phyloP scores from a whole-genome alignment of 805 yeast genomes.

The Kazachstania martiniae region DNA sequence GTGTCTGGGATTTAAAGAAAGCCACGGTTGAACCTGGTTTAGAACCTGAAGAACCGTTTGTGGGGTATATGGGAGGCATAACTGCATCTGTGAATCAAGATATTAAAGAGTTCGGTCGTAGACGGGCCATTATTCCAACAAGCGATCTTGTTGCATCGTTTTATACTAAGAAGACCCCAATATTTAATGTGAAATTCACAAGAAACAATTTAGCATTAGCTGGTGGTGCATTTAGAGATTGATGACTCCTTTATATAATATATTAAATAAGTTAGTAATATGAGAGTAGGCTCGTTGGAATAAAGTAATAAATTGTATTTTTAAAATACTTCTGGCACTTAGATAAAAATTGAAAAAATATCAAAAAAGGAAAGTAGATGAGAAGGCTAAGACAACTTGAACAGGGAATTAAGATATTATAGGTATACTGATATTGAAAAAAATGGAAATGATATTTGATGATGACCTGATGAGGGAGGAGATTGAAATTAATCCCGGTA shows the following conservation, averaged over 20 bases:
- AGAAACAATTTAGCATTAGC: conserved; percentile 84
- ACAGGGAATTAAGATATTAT: background rate
- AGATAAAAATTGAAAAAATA: too few species aligned
- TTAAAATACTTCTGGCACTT: too few species aligned
- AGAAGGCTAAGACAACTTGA: too few species aligned
- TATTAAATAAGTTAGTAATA: too few species aligned
- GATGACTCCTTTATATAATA: too few species aligned
- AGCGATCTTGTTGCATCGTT: conserved; percentile 88
- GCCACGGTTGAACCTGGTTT: conserved; percentile 73
- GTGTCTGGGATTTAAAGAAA: conserved; percentile 92
- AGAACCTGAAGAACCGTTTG: conserved; percentile 59
- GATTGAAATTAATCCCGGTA: too few species aligned
- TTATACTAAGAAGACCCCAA: conserved; percentile 89
- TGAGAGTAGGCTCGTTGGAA: too few species aligned
- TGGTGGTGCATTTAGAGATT: conserved; percentile 71
- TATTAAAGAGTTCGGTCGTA: conserved; percentile 38
- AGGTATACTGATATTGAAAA: too few species aligned
- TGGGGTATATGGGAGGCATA: conserved; percentile 28
- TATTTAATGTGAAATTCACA: conserved; percentile 86
- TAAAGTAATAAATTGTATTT: too few species aligned
- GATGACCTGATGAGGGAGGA: too few species aligned
- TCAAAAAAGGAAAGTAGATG: too few species aligned
- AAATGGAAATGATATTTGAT: too few species aligned
- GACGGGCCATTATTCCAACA: conserved; percentile 68
- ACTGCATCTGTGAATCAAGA: conserved; percentile 28